Evolutionary conservation across 2,329 filamentous ascomycete genomes (phyloP), one percentile per base, ranked within the genome.

Genomic region (Trichoderma citrinoviride): DNA sequence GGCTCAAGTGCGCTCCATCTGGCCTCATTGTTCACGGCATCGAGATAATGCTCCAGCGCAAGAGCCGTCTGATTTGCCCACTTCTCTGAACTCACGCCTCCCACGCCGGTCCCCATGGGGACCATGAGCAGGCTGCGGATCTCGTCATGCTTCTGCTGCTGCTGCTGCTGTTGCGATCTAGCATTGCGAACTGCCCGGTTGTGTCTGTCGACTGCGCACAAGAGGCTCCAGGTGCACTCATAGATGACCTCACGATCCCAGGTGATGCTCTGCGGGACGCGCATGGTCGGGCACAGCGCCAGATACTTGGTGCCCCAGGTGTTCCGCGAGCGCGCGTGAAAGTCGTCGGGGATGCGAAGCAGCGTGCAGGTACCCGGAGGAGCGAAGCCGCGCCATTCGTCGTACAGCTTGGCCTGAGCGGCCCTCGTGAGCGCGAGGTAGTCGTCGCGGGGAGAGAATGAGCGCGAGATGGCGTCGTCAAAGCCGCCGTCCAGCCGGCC

Each of bases 191-290:
- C 67, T 4, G 49, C 54, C 7, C 76, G 73, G 70, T 85, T 85
- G 68, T 81, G 79, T 23, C 76, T 77, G 44, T 84, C 81, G 1
- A 85, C 66, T 19, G 79, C 76, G 68, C 79, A 81, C 21, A 85
- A 69, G 65, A 85, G 69, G 68, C 77, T 80, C 83, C 83, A 85
- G 0, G 83, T 70, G 72, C 82, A 83, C 70, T 85, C 80, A 67
- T 83, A 85, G 3, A 85, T 78, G 8, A 85, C 75, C 70, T 85
- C 83, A 2, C 77, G 73, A 68, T 85, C 79, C 82, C 83, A 85
- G 6, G 52, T 67, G 10, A 79, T 80, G 23, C 75, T 67, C 5
- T 73, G 67, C 0, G 83, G 82, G 37, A 77, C 70, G 19, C 81
- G 75, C 83, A 85, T 85, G 0, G 83, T 85, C 25, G 83, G 83